phyloP scores from a whole-genome alignment of 148 eudicot species.

The Hydrangea macrophylla region DNA sequence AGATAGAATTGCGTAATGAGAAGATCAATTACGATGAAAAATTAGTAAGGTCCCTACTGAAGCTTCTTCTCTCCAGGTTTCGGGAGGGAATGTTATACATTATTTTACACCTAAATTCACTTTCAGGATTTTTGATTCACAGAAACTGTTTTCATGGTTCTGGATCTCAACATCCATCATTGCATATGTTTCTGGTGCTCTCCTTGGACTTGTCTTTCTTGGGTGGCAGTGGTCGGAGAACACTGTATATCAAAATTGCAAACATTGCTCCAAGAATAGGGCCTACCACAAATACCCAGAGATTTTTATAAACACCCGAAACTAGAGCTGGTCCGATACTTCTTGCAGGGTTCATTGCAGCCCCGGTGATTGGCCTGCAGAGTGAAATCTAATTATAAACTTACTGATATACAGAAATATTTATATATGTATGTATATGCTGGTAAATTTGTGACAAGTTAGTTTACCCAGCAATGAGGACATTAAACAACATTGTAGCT shows the following conservation, averaged over 20 bases:
- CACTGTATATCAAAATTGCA: conserved; percentile 26
- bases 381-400: not conserved
- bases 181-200: conserved; percentile 15
- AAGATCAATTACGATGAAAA: too few species aligned
- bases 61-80: too few species aligned
- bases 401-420: not conserved
- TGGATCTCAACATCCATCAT: conserved; percentile 15
- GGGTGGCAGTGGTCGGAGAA: conserved; percentile 20
- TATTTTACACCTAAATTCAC: too few species aligned
- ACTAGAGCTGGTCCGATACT: conserved; percentile 44
- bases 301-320: conserved; percentile 27
- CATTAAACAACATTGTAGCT: conserved; percentile 27
- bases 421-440: not conserved
- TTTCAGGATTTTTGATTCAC: too few species aligned
- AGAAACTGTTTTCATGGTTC: conserved; percentile 1
- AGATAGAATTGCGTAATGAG: too few species aligned
- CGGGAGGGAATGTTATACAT: too few species aligned
- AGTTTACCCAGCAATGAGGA: conserved; percentile 36
- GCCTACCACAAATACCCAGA: conserved; percentile 35
- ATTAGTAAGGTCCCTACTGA: too few species aligned
- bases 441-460: too few species aligned
- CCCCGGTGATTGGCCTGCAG: conserved; percentile 45
- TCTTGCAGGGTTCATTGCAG: conserved; percentile 52
- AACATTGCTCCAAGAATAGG: conserved; percentile 38
- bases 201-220: conserved; percentile 8